phyloP scores from a whole-genome alignment of 495 filamentous ascomycete genomes.

The Glarea lozoyensis region DNA sequence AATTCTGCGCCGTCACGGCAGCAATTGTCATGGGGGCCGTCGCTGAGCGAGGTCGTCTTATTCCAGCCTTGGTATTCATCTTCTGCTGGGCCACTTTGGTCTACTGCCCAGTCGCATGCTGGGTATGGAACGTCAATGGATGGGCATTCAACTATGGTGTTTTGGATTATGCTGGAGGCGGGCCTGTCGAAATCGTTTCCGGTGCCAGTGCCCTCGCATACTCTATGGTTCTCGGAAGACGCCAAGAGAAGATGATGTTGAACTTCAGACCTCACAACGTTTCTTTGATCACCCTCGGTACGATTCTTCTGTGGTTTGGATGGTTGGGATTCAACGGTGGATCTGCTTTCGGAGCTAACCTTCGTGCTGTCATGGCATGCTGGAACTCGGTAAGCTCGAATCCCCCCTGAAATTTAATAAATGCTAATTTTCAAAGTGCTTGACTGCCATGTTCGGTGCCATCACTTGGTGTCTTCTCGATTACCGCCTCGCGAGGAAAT shows the following conservation, averaged over 20 bases:
- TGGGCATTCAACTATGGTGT: slow-evolving; percentile 92
- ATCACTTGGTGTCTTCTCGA: slow-evolving; percentile 77
- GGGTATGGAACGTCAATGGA: slow-evolving; percentile 90
- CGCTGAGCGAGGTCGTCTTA: slow-evolving; percentile 85
- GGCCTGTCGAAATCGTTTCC: slow-evolving; percentile 95
- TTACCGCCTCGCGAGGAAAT: slow-evolving; percentile 48
- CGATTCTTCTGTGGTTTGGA: slow-evolving; percentile 94
- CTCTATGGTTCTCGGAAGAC: slow-evolving; percentile 87
- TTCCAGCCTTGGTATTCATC: slow-evolving; percentile 91
- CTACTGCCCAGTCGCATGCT: slow-evolving; percentile 93
- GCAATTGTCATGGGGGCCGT: slow-evolving; percentile 89
- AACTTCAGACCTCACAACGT: slow-evolving; percentile 92
- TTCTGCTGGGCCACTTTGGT: slow-evolving; percentile 97
- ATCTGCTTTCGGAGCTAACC: slow-evolving; percentile 91
- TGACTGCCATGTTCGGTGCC: slow-evolving; percentile 81
- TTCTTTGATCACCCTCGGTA: slow-evolving; percentile 91
- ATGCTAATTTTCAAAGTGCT: slow-evolving; percentile 35
- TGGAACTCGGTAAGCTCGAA: slow-evolving; percentile 58
- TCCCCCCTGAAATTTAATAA: neutral
- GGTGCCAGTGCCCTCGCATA: slow-evolving; percentile 90
- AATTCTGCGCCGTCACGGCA: slow-evolving; percentile 89
- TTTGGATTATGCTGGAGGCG: slow-evolving; percentile 92
- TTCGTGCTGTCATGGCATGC: slow-evolving; percentile 88
- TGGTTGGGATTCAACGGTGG: slow-evolving; percentile 99
- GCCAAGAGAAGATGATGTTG: slow-evolving; percentile 99